Percentiles rank a stretch among this genome's conserved stretches.
These are phyloP conservation scores for Pezicula rhizophila DNA, from an alignment of 2,329 filamentous ascomycete genomes.

Conservation along the genomic window DNA sequence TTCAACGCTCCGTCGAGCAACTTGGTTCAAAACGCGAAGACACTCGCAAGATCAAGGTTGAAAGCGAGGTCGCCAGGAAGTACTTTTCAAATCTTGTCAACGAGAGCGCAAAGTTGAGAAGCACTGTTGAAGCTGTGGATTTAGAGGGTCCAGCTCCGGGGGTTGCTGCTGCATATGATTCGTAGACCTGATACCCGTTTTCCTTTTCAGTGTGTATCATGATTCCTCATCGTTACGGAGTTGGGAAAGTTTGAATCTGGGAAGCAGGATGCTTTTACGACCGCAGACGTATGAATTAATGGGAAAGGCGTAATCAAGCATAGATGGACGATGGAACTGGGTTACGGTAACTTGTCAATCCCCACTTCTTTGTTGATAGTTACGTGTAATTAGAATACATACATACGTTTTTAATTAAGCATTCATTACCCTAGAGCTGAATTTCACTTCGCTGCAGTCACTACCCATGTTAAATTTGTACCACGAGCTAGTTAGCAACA, in stretches of 20 bases:
- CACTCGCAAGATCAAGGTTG: constrained; percentile 71
- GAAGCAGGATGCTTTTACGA: neutral
- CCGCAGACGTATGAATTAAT: neutral
- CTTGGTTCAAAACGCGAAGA: constrained; percentile 74
- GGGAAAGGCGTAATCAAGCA: neutral
- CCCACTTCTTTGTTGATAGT: neutral
- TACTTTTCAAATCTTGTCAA: constrained; percentile 85
- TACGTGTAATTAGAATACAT: neutral
- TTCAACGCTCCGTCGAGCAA: constrained; percentile 82
- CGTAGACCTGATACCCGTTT: constrained; percentile 6
- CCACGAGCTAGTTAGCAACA: no score
- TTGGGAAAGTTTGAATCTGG: neutral
- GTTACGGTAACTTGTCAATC: neutral
- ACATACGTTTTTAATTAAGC: neutral
- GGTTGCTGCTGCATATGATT: constrained; percentile 25
- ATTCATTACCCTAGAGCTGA: no score
- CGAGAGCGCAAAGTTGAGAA: constrained; percentile 48
- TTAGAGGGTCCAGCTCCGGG: constrained; percentile 28
- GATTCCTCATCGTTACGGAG: neutral
- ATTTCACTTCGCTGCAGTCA: no score
- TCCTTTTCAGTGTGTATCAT: neutral
- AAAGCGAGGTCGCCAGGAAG: constrained; percentile 81
- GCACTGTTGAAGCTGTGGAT: constrained; percentile 27
- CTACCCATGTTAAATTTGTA: no score
- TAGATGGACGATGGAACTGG: neutral